A percentile compares a stretch with the other conserved stretches of the same genome.
Conservation (phyloP, 2,329 filamentous ascomycete genomes). For the Cercospora sp. region DNA sequence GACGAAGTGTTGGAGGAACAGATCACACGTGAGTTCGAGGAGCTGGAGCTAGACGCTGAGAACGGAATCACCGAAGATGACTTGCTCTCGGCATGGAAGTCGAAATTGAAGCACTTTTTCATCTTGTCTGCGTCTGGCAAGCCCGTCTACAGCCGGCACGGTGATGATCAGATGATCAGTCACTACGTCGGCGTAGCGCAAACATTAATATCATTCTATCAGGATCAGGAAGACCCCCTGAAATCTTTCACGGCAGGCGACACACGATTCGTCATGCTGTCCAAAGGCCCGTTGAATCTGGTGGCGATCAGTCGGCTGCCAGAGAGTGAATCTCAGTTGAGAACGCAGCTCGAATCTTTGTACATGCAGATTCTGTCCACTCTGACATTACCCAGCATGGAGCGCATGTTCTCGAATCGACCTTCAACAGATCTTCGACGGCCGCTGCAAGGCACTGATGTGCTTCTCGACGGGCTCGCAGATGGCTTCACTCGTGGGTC, state of each 20-base stretch:
- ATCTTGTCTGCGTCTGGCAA: conserved; percentile 95
- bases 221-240: conserved; percentile 74
- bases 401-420: conserved; percentile 81
- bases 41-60: conserved; percentile 61
- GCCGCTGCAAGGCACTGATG: conserved; percentile 87
- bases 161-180: conserved; percentile 85
- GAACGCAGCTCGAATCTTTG: conserved; percentile 83
- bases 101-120: conserved; percentile 94
- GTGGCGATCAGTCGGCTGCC: conserved; percentile 88
- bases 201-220: conserved; percentile 96
- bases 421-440: conserved; percentile 92
- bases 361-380: conserved; percentile 99
- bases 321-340: conserved; percentile 88
- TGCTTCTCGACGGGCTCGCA: conserved; percentile 83
- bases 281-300: conserved; percentile 84
- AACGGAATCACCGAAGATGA: conserved; percentile 57
- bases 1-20: conserved; percentile 57
- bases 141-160: conserved; percentile 94
- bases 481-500: conserved; percentile 95
- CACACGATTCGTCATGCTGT: conserved; percentile 80
- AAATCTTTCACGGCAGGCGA: conserved; percentile 83
- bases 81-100: conserved; percentile 74
- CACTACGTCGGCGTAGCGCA: conserved; percentile 93
- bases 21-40: conserved; percentile 77
- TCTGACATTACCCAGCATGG: conserved; percentile 81